Percentiles rank a stretch among this genome's conserved stretches.
phyloP scores from a whole-genome alignment of 306 rosid species.

The Calophaca sinica region DNA sequence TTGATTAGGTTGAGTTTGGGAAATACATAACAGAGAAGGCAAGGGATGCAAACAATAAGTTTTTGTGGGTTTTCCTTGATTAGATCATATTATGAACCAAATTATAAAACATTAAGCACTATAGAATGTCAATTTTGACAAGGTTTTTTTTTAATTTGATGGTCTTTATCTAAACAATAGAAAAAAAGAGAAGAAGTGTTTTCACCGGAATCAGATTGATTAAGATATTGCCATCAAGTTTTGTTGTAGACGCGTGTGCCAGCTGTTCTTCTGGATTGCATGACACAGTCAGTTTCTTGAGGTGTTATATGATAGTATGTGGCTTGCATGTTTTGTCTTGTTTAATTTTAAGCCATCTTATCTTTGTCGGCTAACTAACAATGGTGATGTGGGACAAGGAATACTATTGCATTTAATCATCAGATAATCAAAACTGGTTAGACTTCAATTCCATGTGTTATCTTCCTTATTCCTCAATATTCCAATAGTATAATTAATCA shows the following conservation, averaged over 20 bases:
- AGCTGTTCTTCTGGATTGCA: conserved; percentile 54
- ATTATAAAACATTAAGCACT: conserved; percentile 32
- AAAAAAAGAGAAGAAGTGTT: conserved; percentile 6
- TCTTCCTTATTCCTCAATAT: conserved; percentile 12
- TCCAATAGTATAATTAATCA: not conserved
- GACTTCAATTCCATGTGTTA: conserved; percentile 5
- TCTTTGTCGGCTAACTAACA: conserved; percentile 42
- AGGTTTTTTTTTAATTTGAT: conserved; percentile 36
- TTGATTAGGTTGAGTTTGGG: conserved; percentile 13
- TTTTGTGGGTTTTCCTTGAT: conserved; percentile 30
- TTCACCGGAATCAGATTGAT: conserved; percentile 30
- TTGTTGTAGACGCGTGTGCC: conserved; percentile 37
- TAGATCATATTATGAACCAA: conserved; percentile 16
- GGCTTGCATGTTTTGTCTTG: conserved; percentile 41
- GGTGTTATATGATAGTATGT: conserved; percentile 22
- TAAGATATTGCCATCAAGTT: conserved; percentile 42
- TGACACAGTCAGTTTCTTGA: conserved; percentile 44
- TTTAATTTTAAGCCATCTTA: not conserved
- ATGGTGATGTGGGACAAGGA: conserved; percentile 37
- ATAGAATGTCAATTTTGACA: conserved; percentile 39
- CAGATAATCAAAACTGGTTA: conserved; percentile 17
- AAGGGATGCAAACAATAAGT: not conserved
- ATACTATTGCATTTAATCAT: conserved; percentile 35
- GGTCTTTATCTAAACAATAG: not conserved
- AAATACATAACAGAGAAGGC: not conserved